Evolutionary conservation across 306 rosid genomes (phyloP).

Genomic region (Aeschynomene evenia): DNA sequence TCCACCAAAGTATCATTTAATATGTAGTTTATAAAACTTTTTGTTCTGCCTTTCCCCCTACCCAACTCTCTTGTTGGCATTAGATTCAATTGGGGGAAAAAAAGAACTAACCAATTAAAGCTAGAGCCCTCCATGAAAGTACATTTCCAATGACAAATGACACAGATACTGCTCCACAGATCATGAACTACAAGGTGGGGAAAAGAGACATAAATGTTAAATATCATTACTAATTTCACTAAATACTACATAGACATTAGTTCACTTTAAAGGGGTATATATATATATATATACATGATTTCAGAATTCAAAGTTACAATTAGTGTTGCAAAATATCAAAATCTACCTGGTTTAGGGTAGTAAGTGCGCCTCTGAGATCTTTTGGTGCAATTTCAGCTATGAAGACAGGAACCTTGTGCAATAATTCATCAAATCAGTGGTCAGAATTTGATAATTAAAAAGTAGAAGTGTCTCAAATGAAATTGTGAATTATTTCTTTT

Average conservation of each 20-base stretch:
- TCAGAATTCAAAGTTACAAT: slow-evolving; percentile 1
- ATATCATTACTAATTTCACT: background rate
- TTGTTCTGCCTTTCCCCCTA: background rate
- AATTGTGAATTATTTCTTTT: background rate
- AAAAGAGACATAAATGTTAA: slow-evolving; percentile 7
- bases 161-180: slow-evolving; percentile 59
- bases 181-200: slow-evolving; percentile 63
- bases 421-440: slow-evolving; percentile 24
- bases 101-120: slow-evolving; percentile 57
- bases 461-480: background rate
- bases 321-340: background rate
- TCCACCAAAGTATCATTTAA: background rate
- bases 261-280: background rate
- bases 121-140: slow-evolving; percentile 75
- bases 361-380: slow-evolving; percentile 76
- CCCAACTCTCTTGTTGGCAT: background rate
- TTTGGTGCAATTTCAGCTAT: slow-evolving; percentile 93
- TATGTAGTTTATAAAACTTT: background rate
- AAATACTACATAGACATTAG: background rate
- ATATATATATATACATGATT: no score
- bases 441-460: slow-evolving; percentile 13
- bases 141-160: slow-evolving; percentile 77
- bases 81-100: slow-evolving; percentile 15
- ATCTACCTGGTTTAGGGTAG: slow-evolving; percentile 81
- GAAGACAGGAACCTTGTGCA: slow-evolving; percentile 76